Evolutionary conservation across 2,329 filamentous ascomycete genomes (phyloP).

Genomic region (Sclerotinia borealis): DNA sequence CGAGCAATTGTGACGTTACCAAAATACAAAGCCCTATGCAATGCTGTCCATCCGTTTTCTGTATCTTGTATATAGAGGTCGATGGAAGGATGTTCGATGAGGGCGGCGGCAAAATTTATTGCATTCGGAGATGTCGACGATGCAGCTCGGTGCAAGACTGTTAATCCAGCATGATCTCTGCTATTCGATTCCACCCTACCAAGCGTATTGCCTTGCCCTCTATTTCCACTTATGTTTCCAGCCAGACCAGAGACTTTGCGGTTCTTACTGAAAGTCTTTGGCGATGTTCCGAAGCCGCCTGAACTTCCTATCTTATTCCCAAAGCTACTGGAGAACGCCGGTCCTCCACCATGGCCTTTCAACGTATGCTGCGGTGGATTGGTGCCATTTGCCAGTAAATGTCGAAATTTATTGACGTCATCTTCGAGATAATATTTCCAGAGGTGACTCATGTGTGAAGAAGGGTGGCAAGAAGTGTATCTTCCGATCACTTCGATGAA

Average conservation of each 20-base stretch:
- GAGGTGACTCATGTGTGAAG: slow-evolving; percentile 81
- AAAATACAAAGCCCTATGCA: slow-evolving; percentile 84
- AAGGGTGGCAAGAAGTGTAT: slow-evolving; percentile 31
- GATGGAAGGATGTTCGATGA: slow-evolving; percentile 75
- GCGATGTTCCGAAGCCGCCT: slow-evolving; percentile 40
- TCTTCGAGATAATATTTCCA: slow-evolving; percentile 97
- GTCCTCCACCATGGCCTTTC: slow-evolving; percentile 45
- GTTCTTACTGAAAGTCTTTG: slow-evolving; percentile 43
- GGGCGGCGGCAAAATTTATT: slow-evolving; percentile 65
- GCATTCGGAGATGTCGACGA: slow-evolving; percentile 67
- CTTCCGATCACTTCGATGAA: slow-evolving; percentile 28
- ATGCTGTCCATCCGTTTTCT: slow-evolving; percentile 92
- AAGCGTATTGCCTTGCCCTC: slow-evolving; percentile 39
- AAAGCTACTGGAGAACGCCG: slow-evolving; percentile 36
- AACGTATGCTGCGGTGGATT: slow-evolving; percentile 45
- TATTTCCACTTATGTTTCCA: slow-evolving; percentile 39
- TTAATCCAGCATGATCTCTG: slow-evolving; percentile 75
- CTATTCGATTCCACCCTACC: slow-evolving; percentile 70
- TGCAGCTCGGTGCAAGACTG: slow-evolving; percentile 76
- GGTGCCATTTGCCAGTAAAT: slow-evolving; percentile 70
- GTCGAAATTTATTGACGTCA: slow-evolving; percentile 92
- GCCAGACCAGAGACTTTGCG: slow-evolving; percentile 49
- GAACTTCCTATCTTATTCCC: slow-evolving; percentile 34
- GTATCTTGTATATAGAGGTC: slow-evolving; percentile 83
- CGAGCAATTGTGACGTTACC: slow-evolving; percentile 85